phyloP scores from a whole-genome alignment of 169 alveolate species.

The Plasmodium adleri region DNA sequence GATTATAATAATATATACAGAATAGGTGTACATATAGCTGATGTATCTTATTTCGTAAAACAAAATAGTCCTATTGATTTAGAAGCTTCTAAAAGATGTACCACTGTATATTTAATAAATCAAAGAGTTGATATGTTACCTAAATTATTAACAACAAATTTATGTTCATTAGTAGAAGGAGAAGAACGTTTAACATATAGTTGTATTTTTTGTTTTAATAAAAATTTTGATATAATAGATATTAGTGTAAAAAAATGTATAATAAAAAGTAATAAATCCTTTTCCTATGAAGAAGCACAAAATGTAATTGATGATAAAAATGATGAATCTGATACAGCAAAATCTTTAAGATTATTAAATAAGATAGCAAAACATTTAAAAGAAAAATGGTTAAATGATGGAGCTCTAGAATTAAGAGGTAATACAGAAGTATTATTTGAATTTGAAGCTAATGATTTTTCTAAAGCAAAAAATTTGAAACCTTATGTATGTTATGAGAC shows the following conservation, averaged over 20 bases:
- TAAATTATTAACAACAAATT: slow-evolving; percentile 94
- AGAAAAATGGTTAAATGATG: slow-evolving; percentile 95
- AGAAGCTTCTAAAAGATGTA: slow-evolving; percentile 98
- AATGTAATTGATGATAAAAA: slow-evolving; percentile 89
- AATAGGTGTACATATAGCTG: slow-evolving; percentile 99
- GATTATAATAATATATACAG: slow-evolving; percentile 82
- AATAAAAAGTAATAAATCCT: slow-evolving; percentile 93
- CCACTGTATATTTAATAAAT: slow-evolving; percentile 97
- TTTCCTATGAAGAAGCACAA: slow-evolving; percentile 93
- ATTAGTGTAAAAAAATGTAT: slow-evolving; percentile 90
- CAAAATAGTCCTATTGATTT: slow-evolving; percentile 96
- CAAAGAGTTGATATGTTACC: slow-evolving; percentile 99
- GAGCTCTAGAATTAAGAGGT: slow-evolving; percentile 91
- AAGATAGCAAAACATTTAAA: slow-evolving; percentile 90
- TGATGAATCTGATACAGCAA: slow-evolving; percentile 76
- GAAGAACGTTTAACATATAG: slow-evolving; percentile 95
- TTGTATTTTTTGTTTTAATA: slow-evolving; percentile 95
- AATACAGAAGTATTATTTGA: slow-evolving; percentile 76
- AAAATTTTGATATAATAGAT: slow-evolving; percentile 87
- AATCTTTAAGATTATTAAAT: slow-evolving; percentile 82
- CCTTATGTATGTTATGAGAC: slow-evolving; percentile 86
- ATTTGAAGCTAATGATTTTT: slow-evolving; percentile 91
- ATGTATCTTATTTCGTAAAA: slow-evolving; percentile 98
- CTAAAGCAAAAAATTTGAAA: slow-evolving; percentile 82
- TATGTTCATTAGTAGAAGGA: slow-evolving; percentile 93